Conservation (phyloP, 495 filamentous ascomycete genomes). For the Penicillium malachiteum region DNA sequence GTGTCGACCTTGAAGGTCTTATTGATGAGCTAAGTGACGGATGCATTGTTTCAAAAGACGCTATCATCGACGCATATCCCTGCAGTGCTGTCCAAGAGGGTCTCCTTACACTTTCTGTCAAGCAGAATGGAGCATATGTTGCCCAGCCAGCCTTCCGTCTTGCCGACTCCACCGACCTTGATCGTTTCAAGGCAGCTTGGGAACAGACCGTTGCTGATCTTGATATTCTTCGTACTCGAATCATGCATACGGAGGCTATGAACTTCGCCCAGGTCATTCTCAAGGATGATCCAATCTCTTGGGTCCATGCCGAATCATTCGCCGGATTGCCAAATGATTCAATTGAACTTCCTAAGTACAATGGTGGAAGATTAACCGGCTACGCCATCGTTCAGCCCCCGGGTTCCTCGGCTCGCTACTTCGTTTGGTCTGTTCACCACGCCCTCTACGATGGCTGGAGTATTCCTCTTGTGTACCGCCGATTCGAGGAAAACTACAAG, state of each 20-base stretch:
- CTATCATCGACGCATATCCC: conserved; percentile 59
- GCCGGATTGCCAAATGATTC: conserved; percentile 45
- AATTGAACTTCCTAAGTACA: conserved; percentile 44
- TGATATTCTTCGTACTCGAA: conserved; percentile 56
- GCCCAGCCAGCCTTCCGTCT: conserved; percentile 50
- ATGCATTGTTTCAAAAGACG: conserved; percentile 39
- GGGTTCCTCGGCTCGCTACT: conserved; percentile 33
- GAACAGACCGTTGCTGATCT: conserved; percentile 43
- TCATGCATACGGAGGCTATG: conserved; percentile 48
- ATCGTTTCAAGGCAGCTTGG: conserved; percentile 55
- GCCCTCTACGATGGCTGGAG: conserved; percentile 72
- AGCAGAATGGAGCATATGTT: conserved; percentile 52
- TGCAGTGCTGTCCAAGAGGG: conserved; percentile 73
- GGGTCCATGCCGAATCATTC: conserved; percentile 44
- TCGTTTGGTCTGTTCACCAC: conserved; percentile 67
- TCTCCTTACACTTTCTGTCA: conserved; percentile 60
- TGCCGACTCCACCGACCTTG: conserved; percentile 39
- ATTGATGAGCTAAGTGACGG: conserved; percentile 45
- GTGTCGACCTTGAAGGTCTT: conserved; percentile 23
- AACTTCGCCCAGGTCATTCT: conserved; percentile 57
- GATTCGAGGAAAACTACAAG: conserved; percentile 50
- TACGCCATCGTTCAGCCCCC: conserved; percentile 49
- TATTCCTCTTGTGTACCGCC: conserved; percentile 55
- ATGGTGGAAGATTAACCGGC: conserved; percentile 55
- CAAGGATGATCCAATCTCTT: conserved; percentile 46